Evolutionary conservation across 148 eudicot genomes (phyloP).

Genomic region (Vaccinium darrowii): DNA sequence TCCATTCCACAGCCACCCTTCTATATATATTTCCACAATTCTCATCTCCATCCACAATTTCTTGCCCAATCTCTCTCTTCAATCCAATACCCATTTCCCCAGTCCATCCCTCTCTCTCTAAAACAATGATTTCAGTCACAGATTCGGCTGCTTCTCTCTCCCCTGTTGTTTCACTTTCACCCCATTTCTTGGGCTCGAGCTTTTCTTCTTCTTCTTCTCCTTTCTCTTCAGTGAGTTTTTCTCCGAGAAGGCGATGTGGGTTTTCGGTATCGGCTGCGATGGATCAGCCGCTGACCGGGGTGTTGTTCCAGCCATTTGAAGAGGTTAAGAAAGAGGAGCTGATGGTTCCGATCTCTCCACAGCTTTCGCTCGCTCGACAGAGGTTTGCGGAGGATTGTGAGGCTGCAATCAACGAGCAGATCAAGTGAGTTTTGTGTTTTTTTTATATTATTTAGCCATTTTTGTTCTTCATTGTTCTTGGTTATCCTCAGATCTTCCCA

Average conservation of each 20-base stretch:
- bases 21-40: too few species aligned
- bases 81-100: not conserved
- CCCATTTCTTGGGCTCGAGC: not conserved
- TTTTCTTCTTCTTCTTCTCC: not conserved
- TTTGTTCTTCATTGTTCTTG: not conserved
- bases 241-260: constrained; percentile 20
- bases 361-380: constrained; percentile 66
- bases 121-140: constrained; percentile 10
- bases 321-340: constrained; percentile 65
- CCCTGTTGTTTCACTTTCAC: not conserved
- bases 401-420: constrained; percentile 78
- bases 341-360: constrained; percentile 44
- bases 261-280: constrained; percentile 29
- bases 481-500: not conserved
- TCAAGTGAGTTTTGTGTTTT: constrained; percentile 45
- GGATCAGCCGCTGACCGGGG: constrained; percentile 40
- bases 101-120: not conserved
- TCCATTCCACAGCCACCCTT: constrained; percentile 6
- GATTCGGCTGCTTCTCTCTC: constrained; percentile 13
- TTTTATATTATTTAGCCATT: not conserved
- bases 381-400: constrained; percentile 51
- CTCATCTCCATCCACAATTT: not conserved
- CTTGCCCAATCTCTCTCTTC: not conserved
- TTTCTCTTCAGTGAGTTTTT: not conserved
- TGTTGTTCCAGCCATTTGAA: constrained; percentile 75